Base-by-base conservation (phyloP, 2,329 filamentous ascomycete species). In the Aspergillus neoniger region DNA sequence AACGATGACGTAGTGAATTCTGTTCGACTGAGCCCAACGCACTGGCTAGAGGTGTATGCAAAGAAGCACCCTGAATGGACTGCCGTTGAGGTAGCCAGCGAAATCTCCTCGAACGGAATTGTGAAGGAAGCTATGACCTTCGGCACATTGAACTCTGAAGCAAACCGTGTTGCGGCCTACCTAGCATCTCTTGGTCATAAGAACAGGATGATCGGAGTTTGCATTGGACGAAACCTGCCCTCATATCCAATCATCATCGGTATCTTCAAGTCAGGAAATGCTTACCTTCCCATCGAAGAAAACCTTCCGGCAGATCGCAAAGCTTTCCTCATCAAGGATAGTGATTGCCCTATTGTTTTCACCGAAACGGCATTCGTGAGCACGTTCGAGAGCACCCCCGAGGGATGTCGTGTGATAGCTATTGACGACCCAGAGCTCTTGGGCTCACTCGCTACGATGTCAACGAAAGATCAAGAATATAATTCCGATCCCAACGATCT, bases 251-350 rank as follows among this genome's bases (percentile, higher is more conserved):
- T 72, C 12, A 70, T 74, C 17, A 61, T 71, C 19, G 74, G 68
- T 7, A 73, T 76, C 41, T 66, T 75, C 59, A 73, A 72, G 41
- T 69, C 72, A 2, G 74, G 73, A n/a, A 74, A 73, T 56, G 66
- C 65, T 1, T 76, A 74, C 64, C 65, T 75, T n/a, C 73, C 74
- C 2, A 71, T 76, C 17, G 74, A 72, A 43, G 70, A 75, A 36
- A 67, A 64, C 10, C 63, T 74, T 43, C 74, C 71, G 9, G 58
- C 59, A 9, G 70, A 72, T 15, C 68, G 73, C 1, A 74, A 73
- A 47, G 54, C 62, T 8, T 74, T 74, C 43, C 55, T 75, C 43
- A 52, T 70, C 3, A 57, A 70, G 36, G 73, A 75, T 57, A 70
- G 65, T 17, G 55, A 68, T 21, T 69, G 69, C 36, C 67, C 69